These are phyloP conservation scores for Comarum palustre DNA, from an alignment of 306 rosid genomes.

Conservation along the genomic window DNA sequence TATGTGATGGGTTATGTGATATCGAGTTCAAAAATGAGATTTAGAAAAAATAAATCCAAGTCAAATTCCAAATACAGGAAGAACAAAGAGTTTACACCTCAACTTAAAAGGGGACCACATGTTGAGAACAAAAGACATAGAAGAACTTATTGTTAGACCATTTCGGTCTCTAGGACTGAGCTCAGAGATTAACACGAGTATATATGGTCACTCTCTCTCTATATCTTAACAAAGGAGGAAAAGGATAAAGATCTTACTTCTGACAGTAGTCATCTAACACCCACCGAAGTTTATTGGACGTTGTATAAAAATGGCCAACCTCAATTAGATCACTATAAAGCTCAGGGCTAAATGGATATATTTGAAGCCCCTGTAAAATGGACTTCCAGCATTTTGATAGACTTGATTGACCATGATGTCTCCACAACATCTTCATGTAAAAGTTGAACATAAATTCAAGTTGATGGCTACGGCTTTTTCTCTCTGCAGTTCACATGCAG, in stretches of 20 bases:
- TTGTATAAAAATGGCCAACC: constrained; percentile 65
- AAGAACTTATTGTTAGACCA: not conserved
- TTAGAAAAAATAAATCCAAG: not conserved
- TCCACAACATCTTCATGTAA: constrained; percentile 70
- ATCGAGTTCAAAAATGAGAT: not conserved
- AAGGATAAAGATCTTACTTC: constrained; percentile 54
- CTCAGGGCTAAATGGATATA: constrained; percentile 76
- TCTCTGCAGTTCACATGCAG: constrained; percentile 55
- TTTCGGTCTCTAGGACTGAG: not conserved
- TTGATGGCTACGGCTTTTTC: constrained; percentile 70
- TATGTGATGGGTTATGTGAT: no score
- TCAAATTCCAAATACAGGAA: not conserved
- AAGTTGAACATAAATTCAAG: constrained; percentile 75
- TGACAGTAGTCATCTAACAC: constrained; percentile 63
- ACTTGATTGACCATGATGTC: constrained; percentile 51
- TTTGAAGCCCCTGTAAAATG: constrained; percentile 69
- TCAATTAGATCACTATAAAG: constrained; percentile 61
- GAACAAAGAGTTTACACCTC: not conserved
- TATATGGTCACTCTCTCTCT: not conserved
- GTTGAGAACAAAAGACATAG: not conserved
- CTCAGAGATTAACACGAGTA: not conserved
- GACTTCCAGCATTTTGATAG: constrained; percentile 73
- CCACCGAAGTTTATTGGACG: constrained; percentile 73
- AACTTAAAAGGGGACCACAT: not conserved
- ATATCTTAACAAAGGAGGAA: not conserved